Evolutionary conservation across 2,329 filamentous ascomycete genomes (phyloP).

Genomic region (Nemania serpens): DNA sequence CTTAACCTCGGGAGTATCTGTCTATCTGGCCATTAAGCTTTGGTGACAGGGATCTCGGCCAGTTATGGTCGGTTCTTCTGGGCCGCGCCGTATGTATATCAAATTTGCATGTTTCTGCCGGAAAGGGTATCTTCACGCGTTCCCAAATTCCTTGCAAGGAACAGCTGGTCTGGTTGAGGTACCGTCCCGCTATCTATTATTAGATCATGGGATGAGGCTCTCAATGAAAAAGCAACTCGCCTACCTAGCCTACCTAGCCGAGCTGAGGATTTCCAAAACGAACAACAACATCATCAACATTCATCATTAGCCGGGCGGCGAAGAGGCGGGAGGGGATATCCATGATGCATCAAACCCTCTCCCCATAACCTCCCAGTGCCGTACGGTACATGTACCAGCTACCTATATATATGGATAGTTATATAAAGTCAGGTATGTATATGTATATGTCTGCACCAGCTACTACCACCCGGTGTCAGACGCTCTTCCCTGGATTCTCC

Average conservation of each 20-base stretch:
- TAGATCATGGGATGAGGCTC: conserved; percentile 20
- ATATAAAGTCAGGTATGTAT: too few species aligned
- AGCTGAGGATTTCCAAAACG: conserved; percentile 2
- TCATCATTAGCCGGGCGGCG: too few species aligned
- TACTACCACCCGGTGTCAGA: conserved; percentile 1
- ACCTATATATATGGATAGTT: too few species aligned
- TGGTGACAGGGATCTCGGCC: not conserved
- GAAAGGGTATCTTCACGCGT: conserved; percentile 1
- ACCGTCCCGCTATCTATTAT: conserved; percentile 24
- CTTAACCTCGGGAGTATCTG: too few species aligned
- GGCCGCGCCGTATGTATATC: not conserved
- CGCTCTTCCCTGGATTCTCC: conserved; percentile 12
- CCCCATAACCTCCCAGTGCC: too few species aligned
- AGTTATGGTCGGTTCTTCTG: conserved; percentile 1
- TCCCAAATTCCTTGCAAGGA: conserved; percentile 15
- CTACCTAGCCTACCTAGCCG: not conserved
- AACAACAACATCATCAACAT: conserved; percentile 1
- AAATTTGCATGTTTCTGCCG: conserved; percentile 4
- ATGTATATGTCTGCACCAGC: too few species aligned
- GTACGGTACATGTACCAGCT: too few species aligned
- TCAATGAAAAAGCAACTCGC: conserved; percentile 2
- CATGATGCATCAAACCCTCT: too few species aligned
- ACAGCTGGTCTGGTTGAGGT: conserved; percentile 11
- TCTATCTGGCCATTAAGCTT: too few species aligned
- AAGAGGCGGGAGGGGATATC: too few species aligned